phyloP scores from a whole-genome alignment of 306 rosid genomes.

The Inga oerstediana region DNA sequence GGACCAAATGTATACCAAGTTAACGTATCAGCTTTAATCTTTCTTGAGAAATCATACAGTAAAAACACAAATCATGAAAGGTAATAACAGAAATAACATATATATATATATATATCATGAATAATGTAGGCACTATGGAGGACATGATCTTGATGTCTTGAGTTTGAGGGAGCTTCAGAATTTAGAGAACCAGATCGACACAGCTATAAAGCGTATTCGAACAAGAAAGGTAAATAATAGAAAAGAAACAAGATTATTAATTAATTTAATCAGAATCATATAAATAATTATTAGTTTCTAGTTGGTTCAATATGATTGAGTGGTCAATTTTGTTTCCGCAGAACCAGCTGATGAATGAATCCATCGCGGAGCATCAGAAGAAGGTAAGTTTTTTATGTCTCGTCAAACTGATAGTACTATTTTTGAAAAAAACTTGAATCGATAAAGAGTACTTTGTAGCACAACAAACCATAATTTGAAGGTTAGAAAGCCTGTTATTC shows the following conservation, averaged over 20 bases:
- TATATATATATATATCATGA: not conserved
- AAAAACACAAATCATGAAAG: not conserved
- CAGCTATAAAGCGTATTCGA: slow-evolving; percentile 75
- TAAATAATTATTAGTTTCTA: not conserved
- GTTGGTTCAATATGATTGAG: not conserved
- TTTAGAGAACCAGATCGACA: slow-evolving; percentile 75
- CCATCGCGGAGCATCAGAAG: slow-evolving; percentile 69
- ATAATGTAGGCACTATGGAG: slow-evolving; percentile 56
- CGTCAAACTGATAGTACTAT: not conserved
- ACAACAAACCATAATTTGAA: not conserved
- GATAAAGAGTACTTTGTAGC: not conserved
- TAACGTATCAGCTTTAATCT: not conserved
- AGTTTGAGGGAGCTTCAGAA: slow-evolving; percentile 73
- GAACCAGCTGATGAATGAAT: slow-evolving; percentile 83
- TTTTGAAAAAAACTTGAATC: not conserved
- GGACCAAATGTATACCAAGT: not conserved
- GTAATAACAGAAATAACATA: not conserved
- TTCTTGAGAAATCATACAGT: not conserved
- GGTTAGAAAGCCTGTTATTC: too few species aligned
- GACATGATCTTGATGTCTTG: slow-evolving; percentile 65
- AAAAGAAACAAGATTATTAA: not conserved
- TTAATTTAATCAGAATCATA: not conserved
- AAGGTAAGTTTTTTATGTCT: slow-evolving; percentile 51
- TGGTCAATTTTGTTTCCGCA: slow-evolving; percentile 40
- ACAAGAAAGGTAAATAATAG: slow-evolving; percentile 59